Evolutionary conservation across 805 yeast species (phyloP), one percentile per base, ranked within the genome.

Genomic region (Priceomyces medius): DNA sequence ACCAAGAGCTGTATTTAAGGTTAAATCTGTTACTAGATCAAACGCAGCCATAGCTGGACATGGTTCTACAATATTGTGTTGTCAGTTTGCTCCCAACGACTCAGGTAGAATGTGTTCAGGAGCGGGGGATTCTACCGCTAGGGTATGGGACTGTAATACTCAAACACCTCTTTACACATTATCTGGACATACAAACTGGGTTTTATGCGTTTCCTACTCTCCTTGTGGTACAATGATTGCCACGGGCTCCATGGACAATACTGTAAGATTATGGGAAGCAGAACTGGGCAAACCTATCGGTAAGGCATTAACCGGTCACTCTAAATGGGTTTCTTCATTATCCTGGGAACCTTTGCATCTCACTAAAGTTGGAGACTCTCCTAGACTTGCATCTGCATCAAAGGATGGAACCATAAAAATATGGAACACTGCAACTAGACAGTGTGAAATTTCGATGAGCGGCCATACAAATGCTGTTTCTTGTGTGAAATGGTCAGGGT

Each of bases 401-500:
- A 93, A 91, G 59, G 99, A 93, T 61, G 88, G 95, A 16, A 83
- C 96, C 1, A 73, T 90, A 9, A 83, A 84, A 52, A 76, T 93
- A 4, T 93, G 99, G 99, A 96, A 91, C 55, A 76, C 88, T 2
- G 74, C 79, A 10, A 66, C 82, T 31, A 76, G 96, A 50, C 74
- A 73, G 1, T 80, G 89, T 52, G 54, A 77, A 39, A 71, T 76
- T 59, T 83, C 95, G 2, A 67, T 93, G 74, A 78, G 86, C 41
- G 97, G 98, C 0, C 99, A 93, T 58, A 76, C 88, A 23, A 80
- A 85, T 37, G 79, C 95, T 0, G 97, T 93, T 2, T 83, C 96
- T 1, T 88, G 97, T 66, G 95, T 90, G n/a, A 89, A 83, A 61
- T 93, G 99, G 99, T 87, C 97, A 43, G 99, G 99, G 2, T 69